Conservation (phyloP, 2,329 filamentous ascomycete species). For the Thermomyces lanuginosus region DNA sequence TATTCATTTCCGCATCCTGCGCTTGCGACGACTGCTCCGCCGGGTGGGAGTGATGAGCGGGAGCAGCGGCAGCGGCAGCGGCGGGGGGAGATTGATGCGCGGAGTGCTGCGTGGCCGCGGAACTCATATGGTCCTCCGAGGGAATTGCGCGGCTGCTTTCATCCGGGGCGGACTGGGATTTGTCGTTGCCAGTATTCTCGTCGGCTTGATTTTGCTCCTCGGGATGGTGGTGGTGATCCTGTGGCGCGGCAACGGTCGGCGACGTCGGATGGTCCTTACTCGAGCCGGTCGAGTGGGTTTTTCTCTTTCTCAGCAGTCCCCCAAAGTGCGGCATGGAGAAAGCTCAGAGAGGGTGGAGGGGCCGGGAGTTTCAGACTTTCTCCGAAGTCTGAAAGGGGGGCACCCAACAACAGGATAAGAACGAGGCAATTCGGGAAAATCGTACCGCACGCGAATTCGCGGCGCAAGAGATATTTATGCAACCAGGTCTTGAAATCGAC, state of each 20-base stretch:
- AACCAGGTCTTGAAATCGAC: too few species aligned
- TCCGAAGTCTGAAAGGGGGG: constrained; percentile 8
- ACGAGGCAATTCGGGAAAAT: background rate
- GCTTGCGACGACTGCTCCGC: constrained; percentile 28
- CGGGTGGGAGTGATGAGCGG: too few species aligned
- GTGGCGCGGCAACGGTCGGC: constrained; percentile 40
- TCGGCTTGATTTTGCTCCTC: constrained; percentile 7
- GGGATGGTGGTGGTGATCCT: background rate
- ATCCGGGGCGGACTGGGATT: constrained; percentile 9
- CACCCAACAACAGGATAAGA: constrained; percentile 1
- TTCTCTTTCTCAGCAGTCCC: constrained; percentile 88
- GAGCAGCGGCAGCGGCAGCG: constrained; percentile 19
- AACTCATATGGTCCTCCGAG: constrained; percentile 11
- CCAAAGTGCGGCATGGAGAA: constrained; percentile 75
- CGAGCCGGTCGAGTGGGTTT: constrained; percentile 59
- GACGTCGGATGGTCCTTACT: constrained; percentile 51
- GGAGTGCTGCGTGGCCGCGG: constrained; percentile 17
- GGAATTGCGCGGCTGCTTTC: constrained; percentile 2
- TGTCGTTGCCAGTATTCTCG: constrained; percentile 10
- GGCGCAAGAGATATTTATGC: too few species aligned
- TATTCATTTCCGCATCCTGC: too few species aligned
- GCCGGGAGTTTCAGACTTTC: constrained; percentile 10
- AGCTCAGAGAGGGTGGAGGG: too few species aligned
- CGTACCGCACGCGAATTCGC: too few species aligned
- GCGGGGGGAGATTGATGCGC: constrained; percentile 14